Base-by-base conservation (phyloP, 495 filamentous ascomycete species). In the Cladorrhinum samala region DNA sequence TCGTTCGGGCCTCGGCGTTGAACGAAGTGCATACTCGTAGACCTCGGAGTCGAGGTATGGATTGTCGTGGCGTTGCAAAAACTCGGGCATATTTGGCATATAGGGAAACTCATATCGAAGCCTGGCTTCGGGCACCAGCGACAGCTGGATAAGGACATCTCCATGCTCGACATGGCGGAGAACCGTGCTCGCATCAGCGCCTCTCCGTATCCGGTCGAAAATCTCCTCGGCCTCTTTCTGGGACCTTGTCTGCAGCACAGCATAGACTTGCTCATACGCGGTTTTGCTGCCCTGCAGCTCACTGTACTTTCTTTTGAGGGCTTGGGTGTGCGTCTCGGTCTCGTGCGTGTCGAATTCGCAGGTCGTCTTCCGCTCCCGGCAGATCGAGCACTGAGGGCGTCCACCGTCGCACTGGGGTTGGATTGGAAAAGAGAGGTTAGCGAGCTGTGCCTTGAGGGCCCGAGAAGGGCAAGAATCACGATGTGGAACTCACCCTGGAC, bases 401-500 rank as follows among this genome's bases (percentile, higher is more conserved):
- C 58, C 56, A 46, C 67, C 71, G 42, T 70, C 66, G 53, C 71
- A 74, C 71, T 74, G 40, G n/a, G n/a, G n/a, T 36, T 23, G 13
- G 23, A 38, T 36, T 8, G 21, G n/a, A 27, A 55, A 21, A 39
- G 6, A 2, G 9, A n/a, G 20, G 13, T 2, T 11, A 25, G 19
- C 21, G n/a, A n/a, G n/a, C n/a, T n/a, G 27, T 33, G 27, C 5
- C 11, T 33, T 6, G 27, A 6, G 5, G 27, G 11, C 17, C 39
- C 4, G 6, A 14, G n/a, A 5, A 18, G 24, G 21, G 45, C 11
- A 33, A 16, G 5, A 47, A 7, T 8, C 1, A n/a, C 9, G n/a
- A n/a, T n/a, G n/a, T n/a, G n/a, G n/a, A 11, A 46, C 68, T 4
- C 52, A 77, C 78, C 70, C 79, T 82, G 27, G 75, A 78, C 51